These are phyloP conservation scores for Trametes elegans DNA, from an alignment of 768 basidiomycete species.

Conservation along the genomic window DNA sequence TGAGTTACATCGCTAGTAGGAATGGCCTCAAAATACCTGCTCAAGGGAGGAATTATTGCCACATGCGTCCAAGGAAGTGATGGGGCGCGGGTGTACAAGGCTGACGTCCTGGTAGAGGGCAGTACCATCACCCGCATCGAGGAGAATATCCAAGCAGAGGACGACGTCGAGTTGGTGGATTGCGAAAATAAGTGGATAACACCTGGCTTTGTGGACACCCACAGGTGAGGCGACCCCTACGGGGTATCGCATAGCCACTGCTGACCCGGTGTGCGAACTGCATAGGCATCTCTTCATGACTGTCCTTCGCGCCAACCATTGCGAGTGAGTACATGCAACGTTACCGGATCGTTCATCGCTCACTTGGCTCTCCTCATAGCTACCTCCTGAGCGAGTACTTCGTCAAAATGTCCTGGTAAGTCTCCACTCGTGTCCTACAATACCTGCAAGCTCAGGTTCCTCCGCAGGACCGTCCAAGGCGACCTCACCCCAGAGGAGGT, in stretches of 20 bases:
- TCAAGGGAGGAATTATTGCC: constrained; percentile 27
- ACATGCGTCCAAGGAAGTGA: constrained; percentile 24
- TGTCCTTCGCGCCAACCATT: constrained; percentile 24
- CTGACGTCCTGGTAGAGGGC: constrained; percentile 30
- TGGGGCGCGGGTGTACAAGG: constrained; percentile 20
- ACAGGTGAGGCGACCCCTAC: no score
- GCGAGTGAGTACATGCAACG: constrained; percentile 23
- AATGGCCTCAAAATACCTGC: constrained; percentile 19
- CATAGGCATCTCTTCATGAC: constrained; percentile 31
- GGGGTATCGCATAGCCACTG: background rate
- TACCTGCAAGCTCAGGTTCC: background rate
- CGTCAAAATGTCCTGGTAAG: constrained; percentile 27
- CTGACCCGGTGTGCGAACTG: background rate
- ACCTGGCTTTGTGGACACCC: constrained; percentile 33
- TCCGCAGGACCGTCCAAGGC: constrained; percentile 22
- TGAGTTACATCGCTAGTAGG: background rate
- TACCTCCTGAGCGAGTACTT: constrained; percentile 31
- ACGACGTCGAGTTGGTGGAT: constrained; percentile 27
- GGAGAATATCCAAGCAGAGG: constrained; percentile 17
- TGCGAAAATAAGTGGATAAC: constrained; percentile 29
- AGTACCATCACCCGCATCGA: constrained; percentile 27
- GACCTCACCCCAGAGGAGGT: constrained; percentile 28
- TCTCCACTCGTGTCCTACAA: background rate
- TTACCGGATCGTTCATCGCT: no score
- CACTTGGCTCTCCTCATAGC: no score